phyloP scores from a whole-genome alignment of 1,284 basidiomycete genomes.

The Puccinia horiana region DNA sequence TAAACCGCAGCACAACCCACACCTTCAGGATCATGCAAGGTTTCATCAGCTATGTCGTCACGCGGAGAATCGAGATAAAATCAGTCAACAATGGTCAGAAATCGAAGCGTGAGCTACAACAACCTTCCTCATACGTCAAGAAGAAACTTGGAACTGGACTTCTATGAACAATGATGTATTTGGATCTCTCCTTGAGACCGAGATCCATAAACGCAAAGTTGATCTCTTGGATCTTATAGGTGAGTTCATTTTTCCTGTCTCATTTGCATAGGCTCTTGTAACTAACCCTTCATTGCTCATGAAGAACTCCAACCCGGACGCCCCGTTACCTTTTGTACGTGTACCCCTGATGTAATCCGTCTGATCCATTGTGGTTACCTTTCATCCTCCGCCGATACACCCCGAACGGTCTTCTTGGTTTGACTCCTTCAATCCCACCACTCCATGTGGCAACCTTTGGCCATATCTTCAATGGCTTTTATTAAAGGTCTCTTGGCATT shows the following conservation, averaged over 20 bases:
- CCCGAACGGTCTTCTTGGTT: slow-evolving; percentile 17
- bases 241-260: not conserved
- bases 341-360: not conserved
- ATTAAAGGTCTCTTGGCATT: too few relatives aligned
- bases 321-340: not conserved
- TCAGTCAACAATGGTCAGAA: not conserved
- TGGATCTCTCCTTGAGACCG: not conserved
- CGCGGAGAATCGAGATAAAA: not conserved
- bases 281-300: too few relatives aligned
- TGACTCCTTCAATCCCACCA: too few relatives aligned
- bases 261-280: too few relatives aligned
- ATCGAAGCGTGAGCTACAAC: not conserved
- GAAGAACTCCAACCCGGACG: too few relatives aligned
- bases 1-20: too few relatives aligned
- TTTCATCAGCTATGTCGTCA: not conserved
- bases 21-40: too few relatives aligned
- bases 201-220: not conserved
- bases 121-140: not conserved
- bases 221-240: not conserved
- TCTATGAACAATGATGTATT: not conserved
- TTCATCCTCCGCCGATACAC: not conserved
- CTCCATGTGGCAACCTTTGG: too few relatives aligned
- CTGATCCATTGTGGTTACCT: slow-evolving; percentile 12
- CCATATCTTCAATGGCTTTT: too few relatives aligned
- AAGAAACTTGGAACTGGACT: not conserved